Evolutionary conservation across 495 filamentous ascomycete species (phyloP), one percentile per base, ranked within the genome.

Genomic region (Lasiosphaeria ovina): DNA sequence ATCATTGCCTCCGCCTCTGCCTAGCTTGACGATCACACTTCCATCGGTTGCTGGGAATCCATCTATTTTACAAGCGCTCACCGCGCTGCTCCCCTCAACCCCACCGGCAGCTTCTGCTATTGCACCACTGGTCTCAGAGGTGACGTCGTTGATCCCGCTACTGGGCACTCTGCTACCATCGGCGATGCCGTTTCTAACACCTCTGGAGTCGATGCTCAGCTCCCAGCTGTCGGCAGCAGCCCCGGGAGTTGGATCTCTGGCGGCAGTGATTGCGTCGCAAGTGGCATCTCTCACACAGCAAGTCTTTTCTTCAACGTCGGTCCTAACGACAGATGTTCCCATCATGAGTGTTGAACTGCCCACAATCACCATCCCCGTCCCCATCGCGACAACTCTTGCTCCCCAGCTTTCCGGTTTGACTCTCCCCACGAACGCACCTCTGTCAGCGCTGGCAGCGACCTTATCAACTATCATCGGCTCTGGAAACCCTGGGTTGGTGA

Each of bases 181-280:
- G 2, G 50, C 47, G 12, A 51, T 56, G 36, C 54, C 59, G 12
- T 38, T 54, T 14, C n/a, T 59, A 17, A 47, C 17, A 16, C 34
- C 59, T 48, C 33, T 65, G 14, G 55, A 59, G 17, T 62, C 59
- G 35, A 58, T 65, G 33, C 12, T 65, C 16, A 52, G n/a, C 44
- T 55, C 63, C 12, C 47, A 62, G 24, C 36, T 58, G 4, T 31
- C 45, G 3, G 38, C 54, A 2, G 16, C 35, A 9, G 31, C 54
- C 9, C 38, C 64, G 32, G 55, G 50, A 34, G 40, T 60, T 34
- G 17, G 6, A 9, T 36, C 60, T 42, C 35, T 66, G 16, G 51
- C 60, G n/a, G 48, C 34, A 17, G 3, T 48, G 11, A 56, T 63
- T 36, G 57, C 45, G 4, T 58, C 60, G 7, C 33, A 62, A 35